Percentiles rank a stretch among this genome's conserved stretches.
Evolutionary conservation across 1,284 basidiomycete genomes (phyloP).

Genomic region (Ganoderma leucocontextum): DNA sequence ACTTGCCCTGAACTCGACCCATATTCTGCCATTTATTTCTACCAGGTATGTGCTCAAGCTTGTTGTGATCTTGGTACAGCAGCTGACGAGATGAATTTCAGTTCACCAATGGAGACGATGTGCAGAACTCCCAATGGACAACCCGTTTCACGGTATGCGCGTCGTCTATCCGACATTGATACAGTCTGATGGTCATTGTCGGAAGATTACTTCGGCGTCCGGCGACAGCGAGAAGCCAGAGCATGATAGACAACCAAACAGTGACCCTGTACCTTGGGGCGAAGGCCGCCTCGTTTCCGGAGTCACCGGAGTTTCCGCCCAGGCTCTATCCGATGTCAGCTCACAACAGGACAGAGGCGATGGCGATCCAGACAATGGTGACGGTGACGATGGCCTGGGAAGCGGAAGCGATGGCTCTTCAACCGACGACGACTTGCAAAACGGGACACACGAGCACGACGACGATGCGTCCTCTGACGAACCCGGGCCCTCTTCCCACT

Average conservation of each 20-base stretch:
- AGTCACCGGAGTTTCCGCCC: not conserved
- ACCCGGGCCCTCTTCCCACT: not conserved
- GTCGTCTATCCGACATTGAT: no score
- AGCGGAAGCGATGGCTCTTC: not conserved
- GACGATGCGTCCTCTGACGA: not conserved
- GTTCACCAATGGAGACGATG: constrained; percentile 46
- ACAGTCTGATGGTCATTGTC: not conserved
- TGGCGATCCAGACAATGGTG: not conserved
- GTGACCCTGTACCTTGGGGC: constrained; percentile 45
- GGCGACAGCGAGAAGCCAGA: constrained; percentile 40
- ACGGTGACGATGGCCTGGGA: not conserved
- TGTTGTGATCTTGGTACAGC: not conserved
- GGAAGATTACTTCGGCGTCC: constrained; percentile 43
- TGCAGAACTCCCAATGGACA: constrained; percentile 45
- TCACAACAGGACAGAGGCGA: not conserved
- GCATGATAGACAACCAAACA: constrained; percentile 44
- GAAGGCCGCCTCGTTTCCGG: constrained; percentile 31
- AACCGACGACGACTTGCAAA: not conserved
- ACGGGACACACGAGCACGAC: not conserved
- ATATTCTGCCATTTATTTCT: constrained; percentile 50
- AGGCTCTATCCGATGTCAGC: not conserved
- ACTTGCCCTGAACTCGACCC: constrained; percentile 50
- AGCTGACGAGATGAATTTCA: constrained; percentile 16
- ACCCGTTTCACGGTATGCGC: constrained; percentile 47
- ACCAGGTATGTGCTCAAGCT: constrained; percentile 41